Evolutionary conservation across 345 rosid species (phyloP).

Genomic region (Hevea brasiliensis): DNA sequence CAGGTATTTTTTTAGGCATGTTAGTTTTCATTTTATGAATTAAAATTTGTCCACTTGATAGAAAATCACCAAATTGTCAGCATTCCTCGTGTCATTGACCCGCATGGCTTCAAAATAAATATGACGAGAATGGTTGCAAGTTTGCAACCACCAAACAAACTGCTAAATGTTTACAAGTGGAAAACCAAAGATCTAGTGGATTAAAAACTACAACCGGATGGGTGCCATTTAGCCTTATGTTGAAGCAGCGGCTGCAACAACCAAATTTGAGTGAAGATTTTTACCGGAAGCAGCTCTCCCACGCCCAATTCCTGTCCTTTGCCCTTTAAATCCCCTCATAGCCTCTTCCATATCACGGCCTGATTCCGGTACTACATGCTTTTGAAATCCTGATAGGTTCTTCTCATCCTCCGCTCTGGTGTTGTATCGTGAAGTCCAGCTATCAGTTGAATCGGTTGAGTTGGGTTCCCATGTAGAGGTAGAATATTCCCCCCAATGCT

Average conservation of each 20-base stretch:
- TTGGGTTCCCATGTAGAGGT: conserved; percentile 69
- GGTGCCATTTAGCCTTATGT: not conserved
- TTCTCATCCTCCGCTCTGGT: conserved; percentile 42
- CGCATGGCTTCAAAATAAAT: conserved; percentile 17
- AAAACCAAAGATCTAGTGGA: not conserved
- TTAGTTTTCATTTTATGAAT: too few species aligned
- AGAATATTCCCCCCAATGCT: conserved; percentile 52
- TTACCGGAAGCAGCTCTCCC: conserved; percentile 31
- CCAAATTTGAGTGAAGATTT: conserved; percentile 21
- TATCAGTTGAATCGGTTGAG: conserved; percentile 73
- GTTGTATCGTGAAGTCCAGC: conserved; percentile 58
- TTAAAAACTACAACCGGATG: conserved; percentile 7
- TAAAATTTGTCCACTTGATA: too few species aligned
- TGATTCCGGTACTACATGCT: conserved; percentile 28
- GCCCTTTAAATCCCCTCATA: conserved; percentile 38
- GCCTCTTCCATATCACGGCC: conserved; percentile 38
- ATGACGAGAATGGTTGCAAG: conserved; percentile 35
- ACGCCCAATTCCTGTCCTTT: conserved; percentile 44
- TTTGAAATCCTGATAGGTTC: conserved; percentile 40
- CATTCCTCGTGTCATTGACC: too few species aligned
- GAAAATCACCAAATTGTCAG: too few species aligned
- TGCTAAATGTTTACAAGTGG: not conserved
- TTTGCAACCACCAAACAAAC: conserved; percentile 30
- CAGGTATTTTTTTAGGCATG: too few species aligned
- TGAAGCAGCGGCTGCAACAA: conserved; percentile 32